These are phyloP conservation scores for Kwoniella europaea DNA, from an alignment of 768 basidiomycete genomes.

Conservation along the genomic window DNA sequence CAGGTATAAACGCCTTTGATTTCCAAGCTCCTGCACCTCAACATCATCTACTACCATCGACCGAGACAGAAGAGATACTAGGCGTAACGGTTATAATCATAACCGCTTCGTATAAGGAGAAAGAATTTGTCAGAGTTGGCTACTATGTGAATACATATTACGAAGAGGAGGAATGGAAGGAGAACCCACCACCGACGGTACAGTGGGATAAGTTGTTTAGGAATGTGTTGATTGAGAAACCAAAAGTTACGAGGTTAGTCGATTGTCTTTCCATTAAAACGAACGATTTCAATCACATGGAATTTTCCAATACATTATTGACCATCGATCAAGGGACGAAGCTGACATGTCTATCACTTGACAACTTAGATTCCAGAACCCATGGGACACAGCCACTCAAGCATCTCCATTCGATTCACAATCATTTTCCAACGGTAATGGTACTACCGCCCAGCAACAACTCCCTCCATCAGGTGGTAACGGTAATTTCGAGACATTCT, in stretches of 20 bases:
- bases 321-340: background rate
- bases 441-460: slow-evolving; percentile 1
- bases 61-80: slow-evolving; percentile 75
- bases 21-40: slow-evolving; percentile 87
- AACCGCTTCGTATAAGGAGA: slow-evolving; percentile 92
- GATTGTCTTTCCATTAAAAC: background rate
- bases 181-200: slow-evolving; percentile 69
- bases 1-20: slow-evolving; percentile 96
- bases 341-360: background rate
- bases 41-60: slow-evolving; percentile 75
- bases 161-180: slow-evolving; percentile 89
- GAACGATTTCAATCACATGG: background rate
- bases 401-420: slow-evolving; percentile 17
- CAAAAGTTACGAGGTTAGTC: slow-evolving; percentile 77
- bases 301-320: background rate
- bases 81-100: slow-evolving; percentile 97
- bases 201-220: slow-evolving; percentile 79
- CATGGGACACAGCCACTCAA: slow-evolving; percentile 42
- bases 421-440: slow-evolving; percentile 6
- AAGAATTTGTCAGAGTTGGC: slow-evolving; percentile 98
- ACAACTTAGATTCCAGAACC: slow-evolving; percentile 45
- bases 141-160: slow-evolving; percentile 99
- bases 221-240: slow-evolving; percentile 83
- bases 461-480: slow-evolving; percentile 22
- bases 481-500: slow-evolving; percentile 25